Evolutionary conservation across 1,284 basidiomycete genomes (phyloP).

Genomic region (Rhodotorula sp.): DNA sequence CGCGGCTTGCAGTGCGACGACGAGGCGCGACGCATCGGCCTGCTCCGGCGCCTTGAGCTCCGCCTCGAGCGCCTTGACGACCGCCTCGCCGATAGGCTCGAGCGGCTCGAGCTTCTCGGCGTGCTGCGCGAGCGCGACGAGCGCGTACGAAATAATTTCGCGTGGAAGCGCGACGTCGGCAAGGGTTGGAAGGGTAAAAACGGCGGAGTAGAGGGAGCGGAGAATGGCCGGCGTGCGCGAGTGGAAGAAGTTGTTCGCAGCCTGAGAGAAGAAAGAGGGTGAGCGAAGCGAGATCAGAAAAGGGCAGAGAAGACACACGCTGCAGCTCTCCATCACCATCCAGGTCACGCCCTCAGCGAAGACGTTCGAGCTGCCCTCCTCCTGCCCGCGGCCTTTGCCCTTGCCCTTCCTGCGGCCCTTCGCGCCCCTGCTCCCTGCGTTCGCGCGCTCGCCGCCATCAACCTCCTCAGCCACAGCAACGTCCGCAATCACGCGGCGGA

Average conservation of each 20-base stretch:
- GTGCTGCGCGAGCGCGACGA: conserved; percentile 24
- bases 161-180: conserved; percentile 19
- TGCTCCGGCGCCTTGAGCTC: conserved; percentile 6
- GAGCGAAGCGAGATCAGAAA: background rate
- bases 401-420: conserved; percentile 33
- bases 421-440: conserved; percentile 21
- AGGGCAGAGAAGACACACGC: conserved; percentile 12
- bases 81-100: conserved; percentile 33
- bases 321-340: conserved; percentile 40
- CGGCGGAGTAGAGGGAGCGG: conserved; percentile 27
- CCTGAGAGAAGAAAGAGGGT: conserved; percentile 19
- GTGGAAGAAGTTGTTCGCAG: conserved; percentile 42
- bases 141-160: conserved; percentile 31
- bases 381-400: conserved; percentile 40
- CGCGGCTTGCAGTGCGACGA: conserved; percentile 14
- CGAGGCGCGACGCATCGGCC: conserved; percentile 21
- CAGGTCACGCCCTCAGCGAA: conserved; percentile 42
- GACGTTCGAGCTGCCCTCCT: conserved; percentile 39
- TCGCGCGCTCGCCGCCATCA: conserved; percentile 26
- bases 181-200: conserved; percentile 22
- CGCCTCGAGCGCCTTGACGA: conserved; percentile 14
- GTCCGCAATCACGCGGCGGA: conserved; percentile 28
- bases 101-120: conserved; percentile 27
- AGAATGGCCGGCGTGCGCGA: conserved; percentile 40
- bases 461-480: conserved; percentile 19